Percentiles rank a stretch among this genome's conserved stretches.
Conservation (phyloP, 768 basidiomycete genomes). For the Austroboletus eburneus region DNA sequence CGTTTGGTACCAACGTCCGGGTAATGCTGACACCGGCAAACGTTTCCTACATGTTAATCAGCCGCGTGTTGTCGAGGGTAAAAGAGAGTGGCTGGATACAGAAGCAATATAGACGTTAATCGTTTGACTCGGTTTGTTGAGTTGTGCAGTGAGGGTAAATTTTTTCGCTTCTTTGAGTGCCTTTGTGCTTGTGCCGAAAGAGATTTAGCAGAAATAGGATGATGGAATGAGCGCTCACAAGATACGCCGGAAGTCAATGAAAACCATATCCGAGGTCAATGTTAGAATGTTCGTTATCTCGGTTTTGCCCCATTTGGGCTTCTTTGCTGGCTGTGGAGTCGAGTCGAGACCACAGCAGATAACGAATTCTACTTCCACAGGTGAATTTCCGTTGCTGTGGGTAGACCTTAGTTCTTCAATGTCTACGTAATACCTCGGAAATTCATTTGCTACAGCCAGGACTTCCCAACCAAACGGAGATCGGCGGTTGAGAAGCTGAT, state of each 20-base stretch:
- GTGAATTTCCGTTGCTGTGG: conserved; percentile 41
- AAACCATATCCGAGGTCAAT: conserved; percentile 67
- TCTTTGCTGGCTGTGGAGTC: conserved; percentile 39
- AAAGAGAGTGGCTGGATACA: conserved; percentile 33
- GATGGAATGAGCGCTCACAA: conserved; percentile 42
- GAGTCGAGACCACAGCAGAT: conserved; percentile 53
- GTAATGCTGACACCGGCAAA: conserved; percentile 62
- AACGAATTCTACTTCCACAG: conserved; percentile 54
- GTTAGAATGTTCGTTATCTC: conserved; percentile 74
- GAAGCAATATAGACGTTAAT: conserved; percentile 58
- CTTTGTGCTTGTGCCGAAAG: conserved; percentile 52
- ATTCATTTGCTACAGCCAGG: conserved; percentile 51
- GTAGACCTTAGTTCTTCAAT: conserved; percentile 45
- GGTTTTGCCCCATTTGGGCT: conserved; percentile 38
- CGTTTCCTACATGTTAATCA: conserved; percentile 50
- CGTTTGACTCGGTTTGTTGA: conserved; percentile 75
- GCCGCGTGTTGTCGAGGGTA: conserved; percentile 8
- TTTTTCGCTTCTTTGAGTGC: conserved; percentile 54
- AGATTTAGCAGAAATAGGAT: no score
- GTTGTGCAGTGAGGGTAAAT: conserved; percentile 54
- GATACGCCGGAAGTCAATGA: conserved; percentile 78
- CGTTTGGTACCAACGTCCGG: conserved; percentile 52
- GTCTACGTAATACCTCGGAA: conserved; percentile 61
- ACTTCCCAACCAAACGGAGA: conserved; percentile 73
- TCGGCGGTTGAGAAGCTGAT: conserved; percentile 68